These are phyloP conservation scores for Akebia trifoliata DNA, from an alignment of 164 flowering plant genomes.

Conservation along the genomic window DNA sequence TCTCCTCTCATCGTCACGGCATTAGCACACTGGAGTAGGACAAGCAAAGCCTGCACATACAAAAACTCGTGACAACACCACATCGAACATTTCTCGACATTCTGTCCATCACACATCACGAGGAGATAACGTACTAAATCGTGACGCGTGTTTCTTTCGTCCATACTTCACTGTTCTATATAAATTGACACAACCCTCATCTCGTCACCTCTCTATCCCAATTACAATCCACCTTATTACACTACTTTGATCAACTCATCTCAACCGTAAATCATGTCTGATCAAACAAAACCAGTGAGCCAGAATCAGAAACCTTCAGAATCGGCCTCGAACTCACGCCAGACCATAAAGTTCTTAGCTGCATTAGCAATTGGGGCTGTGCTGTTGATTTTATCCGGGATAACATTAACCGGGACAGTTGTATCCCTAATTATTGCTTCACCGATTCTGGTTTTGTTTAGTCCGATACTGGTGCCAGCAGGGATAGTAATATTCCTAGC, in stretches of 20 bases:
- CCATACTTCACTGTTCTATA: background rate
- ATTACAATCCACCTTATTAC: background rate
- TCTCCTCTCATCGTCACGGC: too few species aligned
- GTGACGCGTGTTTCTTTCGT: background rate
- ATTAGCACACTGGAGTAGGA: too few species aligned
- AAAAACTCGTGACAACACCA: too few species aligned
- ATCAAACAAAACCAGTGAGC: slow-evolving; percentile 15
- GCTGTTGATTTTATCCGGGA: slow-evolving; percentile 35
- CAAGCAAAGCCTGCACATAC: too few species aligned
- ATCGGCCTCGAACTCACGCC: slow-evolving; percentile 19
- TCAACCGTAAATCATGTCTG: slow-evolving; percentile 3
- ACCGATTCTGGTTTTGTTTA: slow-evolving; percentile 45
- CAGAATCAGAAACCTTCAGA: slow-evolving; percentile 20
- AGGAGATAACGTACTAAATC: background rate
- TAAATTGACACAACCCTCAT: too few species aligned
- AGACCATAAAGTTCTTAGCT: slow-evolving; percentile 35
- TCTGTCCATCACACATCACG: slow-evolving; percentile 13
- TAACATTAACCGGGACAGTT: slow-evolving; percentile 44
- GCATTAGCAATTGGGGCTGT: slow-evolving; percentile 31
- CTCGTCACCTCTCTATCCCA: background rate
- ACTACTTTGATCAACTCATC: background rate
- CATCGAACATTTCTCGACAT: background rate
- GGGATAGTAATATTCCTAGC: slow-evolving; percentile 25
- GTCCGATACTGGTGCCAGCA: slow-evolving; percentile 54
- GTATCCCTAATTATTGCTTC: slow-evolving; percentile 37